Conservation (phyloP, 1,139 yeast species). For the Diutina mesorugosa region DNA sequence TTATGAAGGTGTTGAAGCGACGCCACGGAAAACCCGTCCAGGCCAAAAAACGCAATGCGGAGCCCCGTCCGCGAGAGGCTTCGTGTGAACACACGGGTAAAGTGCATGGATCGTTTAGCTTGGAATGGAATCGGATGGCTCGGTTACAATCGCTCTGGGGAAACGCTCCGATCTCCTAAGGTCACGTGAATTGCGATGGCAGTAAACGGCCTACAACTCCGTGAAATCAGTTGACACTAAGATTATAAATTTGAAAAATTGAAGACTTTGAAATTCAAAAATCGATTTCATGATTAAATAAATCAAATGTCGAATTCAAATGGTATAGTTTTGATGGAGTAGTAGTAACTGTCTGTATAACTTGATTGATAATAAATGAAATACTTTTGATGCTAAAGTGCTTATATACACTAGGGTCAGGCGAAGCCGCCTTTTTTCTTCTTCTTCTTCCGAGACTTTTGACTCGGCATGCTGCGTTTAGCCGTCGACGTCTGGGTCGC, state of each 20-base stretch:
- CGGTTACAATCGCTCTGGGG: background rate
- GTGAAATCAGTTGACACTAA: no score
- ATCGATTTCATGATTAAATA: no score
- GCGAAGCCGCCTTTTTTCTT: constrained; percentile 1
- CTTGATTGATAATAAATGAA: no score
- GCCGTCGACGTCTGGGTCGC: background rate
- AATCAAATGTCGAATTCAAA: no score
- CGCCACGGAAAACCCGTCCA: constrained; percentile 60
- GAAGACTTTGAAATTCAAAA: no score
- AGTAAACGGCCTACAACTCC: no score
- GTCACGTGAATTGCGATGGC: background rate
- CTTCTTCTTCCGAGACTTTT: background rate
- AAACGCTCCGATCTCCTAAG: background rate
- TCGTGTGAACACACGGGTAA: background rate
- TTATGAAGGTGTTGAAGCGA: constrained; percentile 37
- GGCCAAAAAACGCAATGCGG: constrained; percentile 62
- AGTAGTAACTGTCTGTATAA: no score
- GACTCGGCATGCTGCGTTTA: background rate
- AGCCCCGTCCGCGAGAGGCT: background rate
- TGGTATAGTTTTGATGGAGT: no score
- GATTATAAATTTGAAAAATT: no score
- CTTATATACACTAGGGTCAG: background rate
- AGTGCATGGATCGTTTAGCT: background rate
- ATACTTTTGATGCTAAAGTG: no score
- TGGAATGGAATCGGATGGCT: background rate